Conservation (phyloP, 768 basidiomycete species). For the Phaeotremella skinneri region DNA sequence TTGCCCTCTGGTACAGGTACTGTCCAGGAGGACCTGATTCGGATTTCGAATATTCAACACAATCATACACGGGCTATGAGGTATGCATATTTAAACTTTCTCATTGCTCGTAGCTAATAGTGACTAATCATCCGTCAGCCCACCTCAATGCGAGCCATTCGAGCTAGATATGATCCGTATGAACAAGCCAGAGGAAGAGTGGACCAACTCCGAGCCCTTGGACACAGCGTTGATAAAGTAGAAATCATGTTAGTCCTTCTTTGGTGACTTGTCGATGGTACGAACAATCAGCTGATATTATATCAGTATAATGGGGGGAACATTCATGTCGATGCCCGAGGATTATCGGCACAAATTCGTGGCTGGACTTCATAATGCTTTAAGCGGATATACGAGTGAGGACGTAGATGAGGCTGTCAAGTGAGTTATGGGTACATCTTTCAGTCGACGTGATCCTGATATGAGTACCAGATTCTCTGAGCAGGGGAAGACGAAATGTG, state of each 20-base stretch:
- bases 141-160: slow-evolving; percentile 97
- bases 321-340: slow-evolving; percentile 99
- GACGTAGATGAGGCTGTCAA: slow-evolving; percentile 95
- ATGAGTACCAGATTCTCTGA: slow-evolving; percentile 77
- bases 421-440: slow-evolving; percentile 51
- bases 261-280: not conserved
- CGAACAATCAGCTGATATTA: slow-evolving; percentile 41
- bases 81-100: no score
- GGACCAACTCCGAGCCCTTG: slow-evolving; percentile 91
- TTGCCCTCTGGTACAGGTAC: slow-evolving; percentile 74
- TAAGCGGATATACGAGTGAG: slow-evolving; percentile 88
- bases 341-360: slow-evolving; percentile 91
- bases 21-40: slow-evolving; percentile 99
- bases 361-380: slow-evolving; percentile 92
- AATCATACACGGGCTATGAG: slow-evolving; percentile 54
- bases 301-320: slow-evolving; percentile 96
- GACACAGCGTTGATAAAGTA: slow-evolving; percentile 96
- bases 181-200: slow-evolving; percentile 94
- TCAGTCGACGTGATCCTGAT: not conserved
- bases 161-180: slow-evolving; percentile 93
- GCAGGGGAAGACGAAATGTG: slow-evolving; percentile 95
- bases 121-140: slow-evolving; percentile 67
- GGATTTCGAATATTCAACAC: slow-evolving; percentile 98
- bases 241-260: slow-evolving; percentile 51
- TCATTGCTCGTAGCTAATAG: not conserved